These are phyloP conservation scores for Selaginella moellendorffii DNA, from an alignment of 75 land plant genomes.

Conservation along the genomic window DNA sequence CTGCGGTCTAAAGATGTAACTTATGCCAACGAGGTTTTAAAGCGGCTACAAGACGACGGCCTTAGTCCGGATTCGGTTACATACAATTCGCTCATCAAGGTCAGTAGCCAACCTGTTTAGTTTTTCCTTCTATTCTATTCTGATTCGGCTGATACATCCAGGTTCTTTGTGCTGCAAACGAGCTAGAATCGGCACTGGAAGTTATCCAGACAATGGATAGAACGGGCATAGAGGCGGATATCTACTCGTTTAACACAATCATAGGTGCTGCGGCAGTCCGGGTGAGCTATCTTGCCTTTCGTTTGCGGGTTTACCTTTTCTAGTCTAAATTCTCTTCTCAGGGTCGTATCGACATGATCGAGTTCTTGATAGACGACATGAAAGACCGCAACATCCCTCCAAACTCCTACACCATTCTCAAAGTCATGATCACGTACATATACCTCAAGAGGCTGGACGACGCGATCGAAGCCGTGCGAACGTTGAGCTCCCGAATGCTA, in stretches of 20 bases:
- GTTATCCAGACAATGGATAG: slow-evolving; percentile 19
- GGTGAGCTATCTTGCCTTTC: slow-evolving; percentile 6
- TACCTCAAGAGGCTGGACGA: not conserved
- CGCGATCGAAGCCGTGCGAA: not conserved
- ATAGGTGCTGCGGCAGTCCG: slow-evolving; percentile 17
- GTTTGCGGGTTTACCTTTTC: not conserved
- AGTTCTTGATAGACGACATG: not conserved
- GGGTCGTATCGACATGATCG: not conserved
- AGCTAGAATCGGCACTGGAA: slow-evolving; percentile 17
- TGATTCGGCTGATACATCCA: slow-evolving; percentile 3
- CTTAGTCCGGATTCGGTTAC: slow-evolving; percentile 9
- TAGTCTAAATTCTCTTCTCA: not conserved
- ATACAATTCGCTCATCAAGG: slow-evolving; percentile 28
- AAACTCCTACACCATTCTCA: not conserved
- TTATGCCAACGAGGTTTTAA: not conserved
- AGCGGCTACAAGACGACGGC: not conserved
- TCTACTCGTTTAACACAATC: slow-evolving; percentile 21
- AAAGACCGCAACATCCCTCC: not conserved
- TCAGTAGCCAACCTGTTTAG: slow-evolving; percentile 6
- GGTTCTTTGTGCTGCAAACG: slow-evolving; percentile 21
- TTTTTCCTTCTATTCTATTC: too few species aligned
- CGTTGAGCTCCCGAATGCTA: not conserved
- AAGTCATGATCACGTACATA: not conserved
- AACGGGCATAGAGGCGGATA: slow-evolving; percentile 13
- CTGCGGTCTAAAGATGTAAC: not conserved